phyloP scores from a whole-genome alignment of 2,329 filamentous ascomycete species.

The Hypoxylon sp. region DNA sequence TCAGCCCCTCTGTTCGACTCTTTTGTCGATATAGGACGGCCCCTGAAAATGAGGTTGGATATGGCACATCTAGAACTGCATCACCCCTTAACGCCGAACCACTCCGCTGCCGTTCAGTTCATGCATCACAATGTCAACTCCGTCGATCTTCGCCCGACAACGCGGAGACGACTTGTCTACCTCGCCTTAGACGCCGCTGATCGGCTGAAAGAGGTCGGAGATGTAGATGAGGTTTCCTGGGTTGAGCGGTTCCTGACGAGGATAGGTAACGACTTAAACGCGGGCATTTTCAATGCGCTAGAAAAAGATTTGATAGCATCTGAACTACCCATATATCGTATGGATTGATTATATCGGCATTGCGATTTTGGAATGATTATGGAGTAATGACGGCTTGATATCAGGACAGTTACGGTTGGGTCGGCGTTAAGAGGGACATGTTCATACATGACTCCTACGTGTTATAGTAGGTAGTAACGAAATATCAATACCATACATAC shows the following conservation, averaged over 20 bases:
- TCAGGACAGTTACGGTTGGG: constrained; percentile 29
- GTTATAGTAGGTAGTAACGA: too few relatives aligned
- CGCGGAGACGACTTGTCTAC: constrained; percentile 29
- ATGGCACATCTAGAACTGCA: constrained; percentile 63
- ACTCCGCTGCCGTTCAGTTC: constrained; percentile 57
- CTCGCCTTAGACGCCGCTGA: constrained; percentile 41
- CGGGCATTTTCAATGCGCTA: constrained; percentile 30
- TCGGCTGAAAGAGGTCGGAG: constrained; percentile 38
- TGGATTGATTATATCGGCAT: constrained; percentile 1
- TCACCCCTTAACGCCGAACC: constrained; percentile 61
- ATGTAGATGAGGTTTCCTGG: constrained; percentile 40
- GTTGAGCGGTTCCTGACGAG: constrained; percentile 36
- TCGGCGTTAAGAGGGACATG: constrained; percentile 30
- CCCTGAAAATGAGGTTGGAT: constrained; percentile 53
- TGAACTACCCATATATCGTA: constrained; percentile 17
- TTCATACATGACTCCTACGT: not conserved
- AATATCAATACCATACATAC: too few relatives aligned
- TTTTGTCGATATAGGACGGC: constrained; percentile 58
- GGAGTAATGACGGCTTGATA: constrained; percentile 5
- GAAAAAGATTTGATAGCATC: constrained; percentile 22
- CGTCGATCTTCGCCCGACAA: not conserved
- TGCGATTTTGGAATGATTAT: not conserved
- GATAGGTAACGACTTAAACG: constrained; percentile 34
- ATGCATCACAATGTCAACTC: constrained; percentile 44
- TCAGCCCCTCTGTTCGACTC: constrained; percentile 60